phyloP scores from a whole-genome alignment of 2,329 filamentous ascomycete species.

The Chrysoporthe cubensis region DNA sequence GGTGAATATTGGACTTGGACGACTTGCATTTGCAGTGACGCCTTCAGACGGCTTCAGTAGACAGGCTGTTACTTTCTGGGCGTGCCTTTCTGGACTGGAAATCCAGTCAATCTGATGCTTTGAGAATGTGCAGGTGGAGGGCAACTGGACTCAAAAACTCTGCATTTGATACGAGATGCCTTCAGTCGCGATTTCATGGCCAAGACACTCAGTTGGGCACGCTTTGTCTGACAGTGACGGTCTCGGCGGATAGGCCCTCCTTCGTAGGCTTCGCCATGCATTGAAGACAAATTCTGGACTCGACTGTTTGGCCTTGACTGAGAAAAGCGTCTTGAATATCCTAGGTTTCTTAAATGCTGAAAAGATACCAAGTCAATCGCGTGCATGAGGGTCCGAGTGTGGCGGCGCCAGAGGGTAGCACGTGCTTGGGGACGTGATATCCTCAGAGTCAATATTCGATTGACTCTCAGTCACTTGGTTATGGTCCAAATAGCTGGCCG shows the following conservation, averaged over 20 bases:
- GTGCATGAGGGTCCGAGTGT: no score
- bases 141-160: not conserved
- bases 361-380: no score
- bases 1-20: no score
- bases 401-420: no score
- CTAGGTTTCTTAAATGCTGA: not conserved
- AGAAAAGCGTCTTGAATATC: not conserved
- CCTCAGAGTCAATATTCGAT: no score
- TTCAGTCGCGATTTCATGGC: not conserved
- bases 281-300: not conserved
- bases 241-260: not conserved
- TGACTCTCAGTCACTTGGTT: no score
- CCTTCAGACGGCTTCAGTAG: no score
- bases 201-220: not conserved
- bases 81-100: not conserved
- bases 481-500: no score
- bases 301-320: not conserved
- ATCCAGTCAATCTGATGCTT: not conserved
- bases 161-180: not conserved
- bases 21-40: no score
- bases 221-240: not conserved
- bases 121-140: not conserved
- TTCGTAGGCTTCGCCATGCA: not conserved
- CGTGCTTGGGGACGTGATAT: no score
- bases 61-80: no score